phyloP scores from a whole-genome alignment of 169 alveolate genomes.

The Perkinsus marinus region DNA sequence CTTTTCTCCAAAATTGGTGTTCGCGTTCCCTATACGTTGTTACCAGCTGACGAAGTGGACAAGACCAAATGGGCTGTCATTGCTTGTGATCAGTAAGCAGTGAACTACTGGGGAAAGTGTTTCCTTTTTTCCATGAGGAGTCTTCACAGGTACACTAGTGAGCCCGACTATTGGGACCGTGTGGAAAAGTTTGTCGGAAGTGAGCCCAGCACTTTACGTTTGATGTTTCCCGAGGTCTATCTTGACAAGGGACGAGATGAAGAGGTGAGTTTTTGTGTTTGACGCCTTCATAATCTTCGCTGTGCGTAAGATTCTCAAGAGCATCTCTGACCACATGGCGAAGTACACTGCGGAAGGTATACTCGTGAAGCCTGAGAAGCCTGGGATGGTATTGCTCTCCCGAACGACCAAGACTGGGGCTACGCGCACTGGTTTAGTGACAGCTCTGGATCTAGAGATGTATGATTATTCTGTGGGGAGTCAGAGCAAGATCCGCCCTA shows the following conservation, averaged over 20 bases:
- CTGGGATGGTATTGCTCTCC: slow-evolving; percentile 8
- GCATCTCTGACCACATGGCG: slow-evolving; percentile 2
- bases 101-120: too few relatives aligned
- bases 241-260: slow-evolving; percentile 3
- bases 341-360: background rate
- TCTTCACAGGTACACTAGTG: slow-evolving; percentile 16
- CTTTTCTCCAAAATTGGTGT: slow-evolving; percentile 13
- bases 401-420: slow-evolving; percentile 12
- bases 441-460: slow-evolving; percentile 15
- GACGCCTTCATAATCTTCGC: background rate
- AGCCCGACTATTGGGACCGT: slow-evolving; percentile 10
- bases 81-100: slow-evolving; percentile 21
- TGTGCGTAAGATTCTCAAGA: background rate
- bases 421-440: slow-evolving; percentile 9
- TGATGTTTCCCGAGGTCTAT: slow-evolving; percentile 20
- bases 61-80: slow-evolving; percentile 21
- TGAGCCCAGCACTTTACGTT: slow-evolving; percentile 18
- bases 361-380: slow-evolving; percentile 1
- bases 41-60: slow-evolving; percentile 16
- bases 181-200: slow-evolving; percentile 13
- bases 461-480: slow-evolving; percentile 11
- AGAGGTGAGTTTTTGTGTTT: background rate
- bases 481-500: background rate
- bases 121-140: too few relatives aligned
- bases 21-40: slow-evolving; percentile 15